These are phyloP conservation scores for Annulohypoxylon nitens DNA, from an alignment of 495 filamentous ascomycete genomes.

Conservation along the genomic window DNA sequence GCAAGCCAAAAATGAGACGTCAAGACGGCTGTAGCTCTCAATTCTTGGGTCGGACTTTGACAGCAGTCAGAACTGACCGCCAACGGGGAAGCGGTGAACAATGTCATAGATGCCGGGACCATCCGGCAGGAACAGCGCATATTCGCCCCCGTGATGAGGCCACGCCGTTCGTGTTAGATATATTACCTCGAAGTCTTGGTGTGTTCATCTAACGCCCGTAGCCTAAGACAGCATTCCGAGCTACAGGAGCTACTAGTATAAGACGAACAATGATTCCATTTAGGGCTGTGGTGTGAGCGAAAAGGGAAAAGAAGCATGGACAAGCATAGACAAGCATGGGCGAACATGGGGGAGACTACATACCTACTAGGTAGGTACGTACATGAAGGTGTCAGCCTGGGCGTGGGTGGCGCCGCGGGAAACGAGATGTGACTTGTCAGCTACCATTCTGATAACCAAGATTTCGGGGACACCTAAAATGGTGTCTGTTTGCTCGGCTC, in stretches of 20 bases:
- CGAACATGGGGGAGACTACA: background rate
- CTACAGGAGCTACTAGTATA: constrained; percentile 7
- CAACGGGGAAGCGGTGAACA: constrained; percentile 42
- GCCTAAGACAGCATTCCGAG: constrained; percentile 12
- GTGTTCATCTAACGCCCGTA: constrained; percentile 17
- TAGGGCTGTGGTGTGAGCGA: constrained; percentile 31
- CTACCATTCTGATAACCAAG: constrained; percentile 41
- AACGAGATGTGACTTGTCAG: constrained; percentile 49
- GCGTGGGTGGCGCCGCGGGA: constrained; percentile 37
- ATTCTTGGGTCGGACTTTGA: constrained; percentile 40
- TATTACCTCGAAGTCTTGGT: constrained; percentile 20
- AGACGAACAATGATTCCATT: constrained; percentile 30
- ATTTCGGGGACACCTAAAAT: constrained; percentile 39
- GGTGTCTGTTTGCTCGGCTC: constrained; percentile 48
- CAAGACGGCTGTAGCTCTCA: constrained; percentile 38
- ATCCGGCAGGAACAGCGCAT: constrained; percentile 42
- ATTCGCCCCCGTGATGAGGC: constrained; percentile 37
- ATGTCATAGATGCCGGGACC: constrained; percentile 38
- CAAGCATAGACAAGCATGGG: background rate
- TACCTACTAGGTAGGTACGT: background rate
- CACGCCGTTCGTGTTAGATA: constrained; percentile 33
- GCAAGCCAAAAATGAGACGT: constrained; percentile 27
- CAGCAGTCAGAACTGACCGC: constrained; percentile 43
- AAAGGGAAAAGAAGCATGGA: constrained; percentile 22
- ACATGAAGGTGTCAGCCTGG: constrained; percentile 30